Conservation (phyloP, 176 grass and related monocot species). For the Thalia dealbata region DNA sequence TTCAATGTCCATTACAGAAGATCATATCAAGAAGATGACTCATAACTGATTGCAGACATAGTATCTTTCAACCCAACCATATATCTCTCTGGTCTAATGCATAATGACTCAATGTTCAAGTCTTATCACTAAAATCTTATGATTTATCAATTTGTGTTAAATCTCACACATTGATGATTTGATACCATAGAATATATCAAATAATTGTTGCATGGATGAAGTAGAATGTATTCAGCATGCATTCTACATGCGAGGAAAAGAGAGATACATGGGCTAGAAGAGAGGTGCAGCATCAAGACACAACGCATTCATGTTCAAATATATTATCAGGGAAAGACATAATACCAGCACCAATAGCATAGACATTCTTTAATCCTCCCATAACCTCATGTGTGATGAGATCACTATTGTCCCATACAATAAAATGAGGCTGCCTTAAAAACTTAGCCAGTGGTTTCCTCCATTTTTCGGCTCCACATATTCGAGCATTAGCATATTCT, state of each 20-base stretch:
- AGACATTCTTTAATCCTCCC: conserved; percentile 98
- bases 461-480: conserved; percentile 94
- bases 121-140: no score
- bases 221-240: no score
- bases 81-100: no score
- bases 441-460: conserved; percentile 92
- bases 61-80: no score
- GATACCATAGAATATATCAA: not conserved
- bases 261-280: not conserved
- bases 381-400: conserved; percentile 95
- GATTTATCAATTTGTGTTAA: no score
- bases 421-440: conserved; percentile 97
- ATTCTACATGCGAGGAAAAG: not conserved
- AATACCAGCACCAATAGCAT: conserved; percentile 95
- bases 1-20: no score
- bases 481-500: conserved; percentile 93
- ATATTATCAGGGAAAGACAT: conserved; percentile 7
- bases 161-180: not conserved
- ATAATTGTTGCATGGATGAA: no score
- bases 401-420: conserved; percentile 96
- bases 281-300: not conserved
- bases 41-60: no score
- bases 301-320: conserved; percentile 4
- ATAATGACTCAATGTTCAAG: no score
- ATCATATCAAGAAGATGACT: no score